Evolutionary conservation across 139 green algal genomes (phyloP), one percentile per base, ranked within the genome.

Genomic region (Micractinium sp.): DNA sequence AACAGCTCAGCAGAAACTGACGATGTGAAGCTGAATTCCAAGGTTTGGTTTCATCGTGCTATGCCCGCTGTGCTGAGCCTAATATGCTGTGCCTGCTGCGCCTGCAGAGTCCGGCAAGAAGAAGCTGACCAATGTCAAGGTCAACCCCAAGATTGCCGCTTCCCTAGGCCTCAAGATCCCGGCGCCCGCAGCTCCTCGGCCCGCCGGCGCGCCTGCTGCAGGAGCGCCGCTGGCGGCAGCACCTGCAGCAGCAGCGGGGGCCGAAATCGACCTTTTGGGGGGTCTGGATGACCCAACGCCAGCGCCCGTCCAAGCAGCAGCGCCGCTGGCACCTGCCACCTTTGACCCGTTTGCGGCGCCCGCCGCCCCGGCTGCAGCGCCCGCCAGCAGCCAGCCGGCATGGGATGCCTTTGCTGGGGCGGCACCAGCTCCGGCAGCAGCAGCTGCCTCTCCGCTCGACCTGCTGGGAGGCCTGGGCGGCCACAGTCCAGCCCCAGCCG

Each of bases 61-160:
- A 9, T 56, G 29, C 29, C 15, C 25, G 15, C 73, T 39, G 25
- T 29, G 23, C 74, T 25, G 74, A 80, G 74, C 29, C 3, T 25
- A 12, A 4, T 47, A 4, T 80, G 74, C 29, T 80, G 74, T 12
- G 16, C 74, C 74, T 36, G 33, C 56, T 71, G 63, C 18, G 63
- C 20, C 63, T 4, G 14, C 66, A 81, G 38, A 38, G 7, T 36
- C 60, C 22, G 23, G 22, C 92, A 69, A 90, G 69, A 97, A 98
- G 89, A 96, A 95, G 91, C 93, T 98, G 36, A 93, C 90, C 0
- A 92, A 98, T 22, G 92, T 97, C 20, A 94, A 94, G 87, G 94
- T 97, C 80, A 94, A 97, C 84, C 94, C 95, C 19, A 93, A 93
- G 29, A 96, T 98, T 53, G 93, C 93, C 14, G 94, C 93, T 1